Evolutionary conservation across 1,284 basidiomycete species (phyloP).

Genomic region (Ceratorhiza oryzae-sativae): DNA sequence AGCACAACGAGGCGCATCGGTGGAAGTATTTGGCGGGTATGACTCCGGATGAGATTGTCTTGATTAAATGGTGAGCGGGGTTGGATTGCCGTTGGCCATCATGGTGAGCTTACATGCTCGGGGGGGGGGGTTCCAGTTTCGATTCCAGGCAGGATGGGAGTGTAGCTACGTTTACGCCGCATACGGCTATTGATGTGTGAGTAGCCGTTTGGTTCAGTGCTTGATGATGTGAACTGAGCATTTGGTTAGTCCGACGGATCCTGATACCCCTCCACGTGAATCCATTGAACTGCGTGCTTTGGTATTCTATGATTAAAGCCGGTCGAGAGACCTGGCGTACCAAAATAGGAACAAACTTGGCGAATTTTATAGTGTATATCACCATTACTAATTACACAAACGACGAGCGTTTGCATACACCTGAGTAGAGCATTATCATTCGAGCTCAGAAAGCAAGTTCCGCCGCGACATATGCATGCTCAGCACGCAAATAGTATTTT

Average conservation of each 20-base stretch:
- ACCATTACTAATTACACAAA: too few relatives aligned
- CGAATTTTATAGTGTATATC: too few relatives aligned
- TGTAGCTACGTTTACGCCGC: conserved; percentile 63
- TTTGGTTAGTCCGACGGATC: conserved; percentile 45
- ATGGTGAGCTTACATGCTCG: background rate
- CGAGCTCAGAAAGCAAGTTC: too few relatives aligned
- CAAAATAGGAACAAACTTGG: background rate
- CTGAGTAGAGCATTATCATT: too few relatives aligned
- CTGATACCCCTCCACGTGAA: conserved; percentile 60
- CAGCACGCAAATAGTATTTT: too few relatives aligned
- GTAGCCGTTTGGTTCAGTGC: conserved; percentile 47
- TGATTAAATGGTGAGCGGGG: conserved; percentile 72
- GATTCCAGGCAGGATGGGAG: conserved; percentile 53
- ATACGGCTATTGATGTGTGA: conserved; percentile 63
- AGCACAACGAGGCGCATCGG: conserved; percentile 60
- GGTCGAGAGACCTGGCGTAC: too few relatives aligned
- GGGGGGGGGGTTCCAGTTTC: conserved; percentile 14
- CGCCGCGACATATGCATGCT: too few relatives aligned
- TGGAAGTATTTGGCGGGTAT: conserved; percentile 73
- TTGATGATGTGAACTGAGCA: too few relatives aligned
- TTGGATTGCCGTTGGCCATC: background rate
- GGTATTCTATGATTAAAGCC: conserved; percentile 60
- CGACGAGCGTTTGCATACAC: too few relatives aligned
- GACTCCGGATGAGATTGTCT: conserved; percentile 66
- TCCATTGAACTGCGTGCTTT: conserved; percentile 67